These are phyloP conservation scores for Boletus edulis DNA, from an alignment of 768 basidiomycete species.

Conservation along the genomic window DNA sequence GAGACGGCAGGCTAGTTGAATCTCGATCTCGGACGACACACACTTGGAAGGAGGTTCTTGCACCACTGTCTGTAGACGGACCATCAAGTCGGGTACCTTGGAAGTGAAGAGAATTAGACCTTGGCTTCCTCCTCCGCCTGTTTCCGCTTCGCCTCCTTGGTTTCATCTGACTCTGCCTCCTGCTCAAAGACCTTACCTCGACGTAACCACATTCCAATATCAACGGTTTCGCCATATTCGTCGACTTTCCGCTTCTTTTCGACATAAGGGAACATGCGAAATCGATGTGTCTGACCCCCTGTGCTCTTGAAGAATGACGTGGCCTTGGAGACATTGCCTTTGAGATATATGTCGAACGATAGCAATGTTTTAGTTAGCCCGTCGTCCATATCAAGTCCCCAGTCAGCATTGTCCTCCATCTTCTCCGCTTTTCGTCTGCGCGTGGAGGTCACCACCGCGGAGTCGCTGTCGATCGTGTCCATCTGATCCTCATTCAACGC, in stretches of 20 bases:
- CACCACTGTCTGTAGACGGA: constrained; percentile 56
- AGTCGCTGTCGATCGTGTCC: constrained; percentile 40
- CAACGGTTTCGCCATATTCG: constrained; percentile 92
- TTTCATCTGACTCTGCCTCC: constrained; percentile 80
- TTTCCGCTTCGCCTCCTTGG: constrained; percentile 65
- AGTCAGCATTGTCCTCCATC: constrained; percentile 54
- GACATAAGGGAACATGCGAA: constrained; percentile 96
- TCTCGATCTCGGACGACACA: constrained; percentile 67
- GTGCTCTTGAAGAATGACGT: constrained; percentile 85
- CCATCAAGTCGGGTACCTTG: neutral
- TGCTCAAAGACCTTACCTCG: constrained; percentile 91
- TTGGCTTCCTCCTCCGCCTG: constrained; percentile 76
- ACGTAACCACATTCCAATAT: constrained; percentile 93
- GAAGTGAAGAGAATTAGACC: constrained; percentile 32
- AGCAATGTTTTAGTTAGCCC: constrained; percentile 68
- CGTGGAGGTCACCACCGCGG: constrained; percentile 19
- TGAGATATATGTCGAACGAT: constrained; percentile 95
- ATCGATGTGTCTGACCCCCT: constrained; percentile 71
- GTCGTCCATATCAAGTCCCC: constrained; percentile 76
- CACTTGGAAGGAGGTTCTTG: constrained; percentile 92
- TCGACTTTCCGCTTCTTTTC: constrained; percentile 92
- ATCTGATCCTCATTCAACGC: constrained; percentile 50
- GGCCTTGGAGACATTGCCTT: constrained; percentile 88
- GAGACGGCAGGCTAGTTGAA: constrained; percentile 82
- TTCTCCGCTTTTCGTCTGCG: constrained; percentile 47